Evolutionary conservation across 257 asterid genomes (phyloP), one percentile per base, ranked within the genome.

Genomic region (Solanum paucissectum): DNA sequence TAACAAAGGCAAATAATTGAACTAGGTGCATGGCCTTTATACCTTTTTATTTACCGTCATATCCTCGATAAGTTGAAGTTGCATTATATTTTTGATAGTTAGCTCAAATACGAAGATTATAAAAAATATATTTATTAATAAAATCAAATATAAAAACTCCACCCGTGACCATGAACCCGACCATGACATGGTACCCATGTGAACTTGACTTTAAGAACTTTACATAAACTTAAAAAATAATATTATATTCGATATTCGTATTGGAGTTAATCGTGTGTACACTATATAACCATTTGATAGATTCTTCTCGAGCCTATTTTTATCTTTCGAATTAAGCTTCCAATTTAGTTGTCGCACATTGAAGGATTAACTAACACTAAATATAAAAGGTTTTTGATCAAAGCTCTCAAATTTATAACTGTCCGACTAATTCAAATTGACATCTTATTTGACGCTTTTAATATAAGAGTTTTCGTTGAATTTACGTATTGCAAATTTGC

Each of bases 341-440:
- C 25, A 18, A 55, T 55, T 55, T 20, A 55, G 11, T 20, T 55
- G 64, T 55, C 11, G 2, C 64, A 55, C 64, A 1, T 20, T 55
- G 64, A 55, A 55, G 10, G n/a, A 55, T 55, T 20, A 55, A 55
- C 11, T 20, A 20, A 55, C 4, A 20, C 25, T 7, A 3, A 7
- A 7, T 55, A 55, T 7, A 55, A 55, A 55, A 1, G 9, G 4
- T 20, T 55, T 55, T 55, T 20, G n/a, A 20, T 55, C 12, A 20
- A 55, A 55, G 10, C 1, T 55, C 11, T 7, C 5, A 55, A 55
- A 0, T 0, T 2, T 3, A 55, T 55, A 55, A 7, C 0, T 55
- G 5, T 3, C 1, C 2, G 3, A n/a, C 1, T 62, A n/a, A 62
- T 62, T 62, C 0, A 4, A 9, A 62, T 62, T n/a, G 4, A n/a